Percentiles rank a stretch among this genome's conserved stretches.
Conservation (phyloP, 306 rosid species). For the Ceratonia siliqua region DNA sequence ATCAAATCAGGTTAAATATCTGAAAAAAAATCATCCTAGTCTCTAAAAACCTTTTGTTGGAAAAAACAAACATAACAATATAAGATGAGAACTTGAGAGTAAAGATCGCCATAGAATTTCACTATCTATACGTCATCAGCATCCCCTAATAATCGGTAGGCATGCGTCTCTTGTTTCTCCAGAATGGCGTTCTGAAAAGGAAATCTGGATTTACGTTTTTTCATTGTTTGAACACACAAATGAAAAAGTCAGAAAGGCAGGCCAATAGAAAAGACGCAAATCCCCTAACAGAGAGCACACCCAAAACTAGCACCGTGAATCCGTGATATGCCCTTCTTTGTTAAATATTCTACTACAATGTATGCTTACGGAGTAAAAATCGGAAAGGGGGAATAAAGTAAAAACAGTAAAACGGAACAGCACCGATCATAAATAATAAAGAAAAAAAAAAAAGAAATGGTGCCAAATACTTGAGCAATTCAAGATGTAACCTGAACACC, state of each 20-base stretch:
- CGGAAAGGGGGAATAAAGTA: neutral
- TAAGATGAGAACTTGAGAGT: neutral
- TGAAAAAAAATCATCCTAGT: neutral
- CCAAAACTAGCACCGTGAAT: no score
- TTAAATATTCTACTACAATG: neutral
- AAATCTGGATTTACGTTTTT: neutral
- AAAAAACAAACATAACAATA: neutral
- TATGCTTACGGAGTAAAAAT: neutral
- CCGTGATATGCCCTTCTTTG: neutral
- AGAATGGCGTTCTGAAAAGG: neutral
- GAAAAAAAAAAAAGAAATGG: neutral
- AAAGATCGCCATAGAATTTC: neutral
- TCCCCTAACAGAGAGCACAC: neutral
- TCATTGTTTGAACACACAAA: neutral
- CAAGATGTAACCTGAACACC: conserved; percentile 38
- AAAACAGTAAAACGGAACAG: neutral
- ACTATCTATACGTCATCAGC: neutral
- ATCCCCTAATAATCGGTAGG: neutral
- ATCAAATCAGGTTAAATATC: neutral
- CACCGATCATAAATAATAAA: neutral
- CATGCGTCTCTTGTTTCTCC: neutral
- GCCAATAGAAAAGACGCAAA: neutral
- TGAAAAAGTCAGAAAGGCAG: neutral
- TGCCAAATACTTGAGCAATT: neutral
- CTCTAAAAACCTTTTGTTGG: neutral